Evolutionary conservation across 148 eudicot species (phyloP).

Genomic region (Camellia japonica): DNA sequence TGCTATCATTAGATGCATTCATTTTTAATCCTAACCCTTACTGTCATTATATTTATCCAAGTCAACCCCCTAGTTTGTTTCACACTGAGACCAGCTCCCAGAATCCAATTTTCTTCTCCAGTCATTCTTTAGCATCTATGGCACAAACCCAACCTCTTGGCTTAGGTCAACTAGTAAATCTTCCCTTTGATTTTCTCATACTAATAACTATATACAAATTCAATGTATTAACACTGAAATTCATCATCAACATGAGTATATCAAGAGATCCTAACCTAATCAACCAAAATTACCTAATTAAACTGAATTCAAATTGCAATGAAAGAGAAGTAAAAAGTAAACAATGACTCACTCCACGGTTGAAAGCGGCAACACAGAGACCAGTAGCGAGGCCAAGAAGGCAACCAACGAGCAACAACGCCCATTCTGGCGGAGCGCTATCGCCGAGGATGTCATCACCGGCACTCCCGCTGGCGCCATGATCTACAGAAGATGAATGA

Average conservation of each 20-base stretch:
- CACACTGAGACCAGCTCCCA: neutral
- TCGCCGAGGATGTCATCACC: conserved; percentile 54
- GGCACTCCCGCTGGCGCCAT: neutral
- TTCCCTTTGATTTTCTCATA: neutral
- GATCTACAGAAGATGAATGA: conserved; percentile 22
- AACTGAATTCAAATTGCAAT: neutral
- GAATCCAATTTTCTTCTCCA: neutral
- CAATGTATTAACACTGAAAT: neutral
- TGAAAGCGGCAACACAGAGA: conserved; percentile 86
- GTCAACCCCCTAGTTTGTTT: neutral
- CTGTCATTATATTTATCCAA: neutral
- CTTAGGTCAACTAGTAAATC: neutral
- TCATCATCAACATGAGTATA: neutral
- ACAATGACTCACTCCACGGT: conserved; percentile 60
- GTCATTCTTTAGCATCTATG: neutral
- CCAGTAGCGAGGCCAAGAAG: conserved; percentile 95
- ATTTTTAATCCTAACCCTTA: too few species aligned
- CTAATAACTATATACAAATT: too few species aligned
- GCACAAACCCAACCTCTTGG: neutral
- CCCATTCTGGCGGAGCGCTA: conserved; percentile 92
- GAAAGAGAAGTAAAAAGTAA: neutral
- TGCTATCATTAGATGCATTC: neutral
- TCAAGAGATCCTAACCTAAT: neutral
- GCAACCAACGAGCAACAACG: conserved; percentile 85
- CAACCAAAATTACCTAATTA: neutral